Evolutionary conservation across 1,284 basidiomycete genomes (phyloP).

Genomic region (Rhizoctonia solani): DNA sequence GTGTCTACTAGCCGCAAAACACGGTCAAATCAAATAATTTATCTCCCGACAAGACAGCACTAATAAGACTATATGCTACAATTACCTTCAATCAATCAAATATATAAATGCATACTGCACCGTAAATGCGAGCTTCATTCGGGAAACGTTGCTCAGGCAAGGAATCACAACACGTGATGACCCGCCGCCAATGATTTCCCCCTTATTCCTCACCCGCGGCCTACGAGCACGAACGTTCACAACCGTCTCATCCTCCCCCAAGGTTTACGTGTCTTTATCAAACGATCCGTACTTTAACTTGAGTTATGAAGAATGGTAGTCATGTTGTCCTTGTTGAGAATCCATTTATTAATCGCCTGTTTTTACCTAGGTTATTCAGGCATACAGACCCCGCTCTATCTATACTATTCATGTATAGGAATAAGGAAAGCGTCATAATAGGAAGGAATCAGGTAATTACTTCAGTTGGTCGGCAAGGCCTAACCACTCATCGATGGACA

Average conservation of each 20-base stretch:
- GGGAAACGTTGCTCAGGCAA: not conserved
- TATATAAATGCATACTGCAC: no score
- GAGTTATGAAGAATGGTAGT: constrained; percentile 94
- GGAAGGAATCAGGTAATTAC: constrained; percentile 76
- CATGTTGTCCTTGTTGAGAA: constrained; percentile 44
- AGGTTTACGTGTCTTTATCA: constrained; percentile 79
- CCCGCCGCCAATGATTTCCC: constrained; percentile 3
- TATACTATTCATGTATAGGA: constrained; percentile 86
- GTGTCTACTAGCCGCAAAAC: no score
- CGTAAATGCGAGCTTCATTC: no score
- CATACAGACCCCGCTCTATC: constrained; percentile 68
- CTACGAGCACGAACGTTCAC: not conserved
- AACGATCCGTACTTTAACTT: constrained; percentile 92
- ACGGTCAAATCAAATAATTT: no score
- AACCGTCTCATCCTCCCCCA: constrained; percentile 36
- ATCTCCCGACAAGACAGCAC: no score
- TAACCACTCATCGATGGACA: constrained; percentile 47
- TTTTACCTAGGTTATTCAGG: constrained; percentile 73
- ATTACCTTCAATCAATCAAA: no score
- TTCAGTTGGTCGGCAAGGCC: not conserved
- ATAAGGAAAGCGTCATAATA: constrained; percentile 89
- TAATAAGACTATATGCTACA: no score
- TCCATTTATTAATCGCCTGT: constrained; percentile 33
- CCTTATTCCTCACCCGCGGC: not conserved
- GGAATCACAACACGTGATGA: not conserved